Conservation (phyloP, 2,329 filamentous ascomycete genomes). For the Zasmidium angulare region DNA sequence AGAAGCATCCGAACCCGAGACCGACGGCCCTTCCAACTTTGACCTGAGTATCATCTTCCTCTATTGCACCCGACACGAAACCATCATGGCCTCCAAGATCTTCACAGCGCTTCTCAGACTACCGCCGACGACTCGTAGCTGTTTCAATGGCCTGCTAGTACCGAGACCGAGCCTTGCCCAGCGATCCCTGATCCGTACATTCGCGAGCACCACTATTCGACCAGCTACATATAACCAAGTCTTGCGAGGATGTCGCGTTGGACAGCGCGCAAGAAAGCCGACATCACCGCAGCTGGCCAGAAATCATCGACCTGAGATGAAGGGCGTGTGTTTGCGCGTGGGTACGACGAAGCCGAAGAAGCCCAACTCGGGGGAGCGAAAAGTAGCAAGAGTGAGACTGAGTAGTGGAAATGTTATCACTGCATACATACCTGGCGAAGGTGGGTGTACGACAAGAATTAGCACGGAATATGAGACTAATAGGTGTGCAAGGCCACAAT, state of each 20-base stretch:
- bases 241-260: constrained; percentile 68
- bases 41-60: not conserved
- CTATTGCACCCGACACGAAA: not conserved
- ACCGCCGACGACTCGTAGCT: constrained; percentile 28
- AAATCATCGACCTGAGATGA: constrained; percentile 71
- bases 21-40: no score
- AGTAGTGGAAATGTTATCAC: constrained; percentile 85
- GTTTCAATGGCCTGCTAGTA: constrained; percentile 23
- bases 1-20: not conserved
- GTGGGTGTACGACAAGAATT: constrained; percentile 38
- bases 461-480: constrained; percentile 9
- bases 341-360: constrained; percentile 96
- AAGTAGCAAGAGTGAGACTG: constrained; percentile 87
- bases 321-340: constrained; percentile 94
- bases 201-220: constrained; percentile 40
- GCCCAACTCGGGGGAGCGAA: constrained; percentile 95
- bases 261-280: constrained; percentile 78
- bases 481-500: constrained; percentile 68
- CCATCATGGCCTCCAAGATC: constrained; percentile 41
- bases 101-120: constrained; percentile 41
- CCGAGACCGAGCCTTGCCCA: constrained; percentile 20
- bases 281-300: constrained; percentile 77
- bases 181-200: constrained; percentile 31
- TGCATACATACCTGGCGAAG: constrained; percentile 94
- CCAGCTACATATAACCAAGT: constrained; percentile 54